Conservation (phyloP, 768 basidiomycete genomes). For the Mrakia hoshinonis region DNA sequence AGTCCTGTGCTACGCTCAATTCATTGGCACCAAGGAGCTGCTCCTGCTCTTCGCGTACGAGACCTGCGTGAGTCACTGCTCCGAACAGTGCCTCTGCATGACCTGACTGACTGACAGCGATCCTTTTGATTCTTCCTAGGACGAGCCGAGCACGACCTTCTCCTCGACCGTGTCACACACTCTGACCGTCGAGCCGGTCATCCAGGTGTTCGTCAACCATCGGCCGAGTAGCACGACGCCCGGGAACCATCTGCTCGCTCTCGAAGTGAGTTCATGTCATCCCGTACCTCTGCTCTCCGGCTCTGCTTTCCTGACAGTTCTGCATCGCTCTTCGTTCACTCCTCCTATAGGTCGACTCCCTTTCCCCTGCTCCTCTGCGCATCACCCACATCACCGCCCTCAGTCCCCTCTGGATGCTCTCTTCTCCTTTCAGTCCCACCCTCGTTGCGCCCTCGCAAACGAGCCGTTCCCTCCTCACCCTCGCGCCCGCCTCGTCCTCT, state of each 20-base stretch:
- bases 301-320: no score
- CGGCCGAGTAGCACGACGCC: conserved; percentile 43
- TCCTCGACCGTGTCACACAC: conserved; percentile 11
- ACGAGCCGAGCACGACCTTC: conserved; percentile 6
- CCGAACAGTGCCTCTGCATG: not conserved
- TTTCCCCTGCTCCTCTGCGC: conserved; percentile 36
- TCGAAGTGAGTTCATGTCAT: conserved; percentile 8
- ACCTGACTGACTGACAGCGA: not conserved
- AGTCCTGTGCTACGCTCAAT: conserved; percentile 51
- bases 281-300: not conserved
- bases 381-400: conserved; percentile 56
- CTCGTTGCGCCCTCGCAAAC: not conserved
- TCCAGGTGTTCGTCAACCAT: conserved; percentile 50
- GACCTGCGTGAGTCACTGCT: conserved; percentile 43
- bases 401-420: conserved; percentile 62
- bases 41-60: conserved; percentile 57
- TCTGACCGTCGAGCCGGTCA: conserved; percentile 46
- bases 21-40: conserved; percentile 49
- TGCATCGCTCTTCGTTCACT: no score
- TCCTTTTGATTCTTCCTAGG: not conserved
- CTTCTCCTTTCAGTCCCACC: conserved; percentile 34
- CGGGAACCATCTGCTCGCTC: conserved; percentile 2
- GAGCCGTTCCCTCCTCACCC: not conserved
- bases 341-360: not conserved
- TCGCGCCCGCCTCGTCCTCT: not conserved